These are phyloP conservation scores for Lentithecium fluviatile DNA, from an alignment of 495 filamentous ascomycete genomes.

Conservation along the genomic window DNA sequence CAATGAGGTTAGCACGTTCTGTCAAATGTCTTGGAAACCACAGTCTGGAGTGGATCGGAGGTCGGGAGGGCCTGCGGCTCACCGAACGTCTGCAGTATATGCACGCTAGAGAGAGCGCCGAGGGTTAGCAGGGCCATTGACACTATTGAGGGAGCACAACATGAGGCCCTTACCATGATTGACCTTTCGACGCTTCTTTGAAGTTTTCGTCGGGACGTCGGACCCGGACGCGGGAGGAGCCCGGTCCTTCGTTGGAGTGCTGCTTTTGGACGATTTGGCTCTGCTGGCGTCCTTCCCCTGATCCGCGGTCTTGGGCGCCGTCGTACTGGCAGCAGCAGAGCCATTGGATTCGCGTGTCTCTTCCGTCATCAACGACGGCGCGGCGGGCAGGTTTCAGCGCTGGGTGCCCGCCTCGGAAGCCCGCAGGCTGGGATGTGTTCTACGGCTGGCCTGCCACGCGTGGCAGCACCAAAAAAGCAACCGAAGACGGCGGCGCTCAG, in stretches of 20 bases:
- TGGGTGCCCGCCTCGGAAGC: conserved; percentile 20
- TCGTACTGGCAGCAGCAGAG: conserved; percentile 27
- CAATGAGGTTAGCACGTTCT: conserved; percentile 40
- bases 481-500: conserved; percentile 7
- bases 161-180: conserved; percentile 76
- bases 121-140: conserved; percentile 45
- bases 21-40: conserved; percentile 25
- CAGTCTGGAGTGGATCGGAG: conserved; percentile 13
- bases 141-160: conserved; percentile 30
- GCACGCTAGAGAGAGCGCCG: conserved; percentile 65
- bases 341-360: conserved; percentile 34
- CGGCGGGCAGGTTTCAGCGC: conserved; percentile 27
- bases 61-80: conserved; percentile 50
- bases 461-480: conserved; percentile 11
- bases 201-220: conserved; percentile 40
- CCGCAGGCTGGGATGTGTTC: conserved; percentile 14
- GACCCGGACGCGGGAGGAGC: conserved; percentile 22
- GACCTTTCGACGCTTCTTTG: conserved; percentile 97
- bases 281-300: conserved; percentile 27
- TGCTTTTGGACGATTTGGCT: conserved; percentile 27
- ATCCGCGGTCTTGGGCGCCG: conserved; percentile 23
- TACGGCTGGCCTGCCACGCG: conserved; percentile 16
- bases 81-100: conserved; percentile 99
- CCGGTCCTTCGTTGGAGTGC: conserved; percentile 18
- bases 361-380: conserved; percentile 32